phyloP scores from a whole-genome alignment of 1,284 basidiomycete species.

The Rhizoctonia solani region DNA sequence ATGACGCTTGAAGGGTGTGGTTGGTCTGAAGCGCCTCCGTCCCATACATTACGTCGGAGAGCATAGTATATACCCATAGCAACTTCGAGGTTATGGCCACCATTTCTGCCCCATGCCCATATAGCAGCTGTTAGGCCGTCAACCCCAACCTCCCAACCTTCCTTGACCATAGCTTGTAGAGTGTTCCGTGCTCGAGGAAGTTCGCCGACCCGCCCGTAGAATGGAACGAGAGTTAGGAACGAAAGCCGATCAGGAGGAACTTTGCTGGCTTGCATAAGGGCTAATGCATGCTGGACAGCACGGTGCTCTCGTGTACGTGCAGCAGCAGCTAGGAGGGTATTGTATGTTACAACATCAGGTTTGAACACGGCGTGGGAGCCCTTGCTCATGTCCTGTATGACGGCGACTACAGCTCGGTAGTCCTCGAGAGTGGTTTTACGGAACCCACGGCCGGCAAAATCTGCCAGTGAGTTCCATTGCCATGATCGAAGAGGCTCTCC shows the following conservation, averaged over 20 bases:
- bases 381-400: constrained; percentile 60
- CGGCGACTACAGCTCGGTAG: constrained; percentile 61
- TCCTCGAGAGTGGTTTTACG: constrained; percentile 60
- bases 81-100: constrained; percentile 57
- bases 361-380: constrained; percentile 17
- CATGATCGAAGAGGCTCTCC: constrained; percentile 58
- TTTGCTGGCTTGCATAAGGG: constrained; percentile 53
- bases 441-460: constrained; percentile 67
- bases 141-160: constrained; percentile 58
- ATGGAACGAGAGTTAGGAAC: constrained; percentile 61
- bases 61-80: constrained; percentile 64
- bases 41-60: constrained; percentile 56
- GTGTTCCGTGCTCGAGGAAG: constrained; percentile 59
- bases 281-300: constrained; percentile 57
- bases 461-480: constrained; percentile 76
- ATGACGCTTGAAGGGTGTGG: background rate
- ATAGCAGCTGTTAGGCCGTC: constrained; percentile 69
- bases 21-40: constrained; percentile 43
- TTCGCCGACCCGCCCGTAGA: constrained; percentile 54
- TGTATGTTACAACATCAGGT: constrained; percentile 65
- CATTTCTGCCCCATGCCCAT: constrained; percentile 59
- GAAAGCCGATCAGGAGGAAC: constrained; percentile 62
- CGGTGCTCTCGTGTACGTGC: constrained; percentile 53
- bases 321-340: constrained; percentile 66
- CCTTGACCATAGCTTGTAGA: constrained; percentile 55